Conservation (phyloP, 306 rosid species). For the Fragaria nilgerrensis region DNA sequence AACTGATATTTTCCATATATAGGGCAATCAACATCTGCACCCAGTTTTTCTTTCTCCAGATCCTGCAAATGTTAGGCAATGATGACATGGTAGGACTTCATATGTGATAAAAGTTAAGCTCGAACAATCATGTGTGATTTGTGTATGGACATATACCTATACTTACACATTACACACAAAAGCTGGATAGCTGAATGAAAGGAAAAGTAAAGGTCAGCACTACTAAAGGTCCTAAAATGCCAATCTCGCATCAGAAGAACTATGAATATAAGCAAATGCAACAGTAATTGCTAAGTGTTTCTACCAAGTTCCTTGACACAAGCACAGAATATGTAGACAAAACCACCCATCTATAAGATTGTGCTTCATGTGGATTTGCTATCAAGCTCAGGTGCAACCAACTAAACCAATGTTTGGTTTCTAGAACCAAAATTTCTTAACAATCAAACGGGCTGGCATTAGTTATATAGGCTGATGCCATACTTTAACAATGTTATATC, state of each 20-base stretch:
- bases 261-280: neutral
- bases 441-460: neutral
- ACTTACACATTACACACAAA: neutral
- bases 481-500: neutral
- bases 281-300: neutral
- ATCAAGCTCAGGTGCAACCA: neutral
- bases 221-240: no score
- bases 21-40: conserved; percentile 31
- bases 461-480: conserved; percentile 4
- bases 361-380: neutral
- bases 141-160: neutral
- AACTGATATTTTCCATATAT: conserved; percentile 30
- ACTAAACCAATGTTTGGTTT: neutral
- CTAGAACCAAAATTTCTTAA: neutral
- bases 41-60: conserved; percentile 31
- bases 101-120: neutral
- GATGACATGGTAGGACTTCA: conserved; percentile 7
- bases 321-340: neutral
- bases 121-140: neutral
- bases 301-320: neutral
- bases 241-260: neutral
- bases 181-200: neutral
- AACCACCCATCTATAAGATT: neutral
- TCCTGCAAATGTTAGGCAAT: conserved; percentile 36
- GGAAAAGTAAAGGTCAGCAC: neutral